Conservation (phyloP, 768 basidiomycete genomes). For the Hirschioporus abietinus region DNA sequence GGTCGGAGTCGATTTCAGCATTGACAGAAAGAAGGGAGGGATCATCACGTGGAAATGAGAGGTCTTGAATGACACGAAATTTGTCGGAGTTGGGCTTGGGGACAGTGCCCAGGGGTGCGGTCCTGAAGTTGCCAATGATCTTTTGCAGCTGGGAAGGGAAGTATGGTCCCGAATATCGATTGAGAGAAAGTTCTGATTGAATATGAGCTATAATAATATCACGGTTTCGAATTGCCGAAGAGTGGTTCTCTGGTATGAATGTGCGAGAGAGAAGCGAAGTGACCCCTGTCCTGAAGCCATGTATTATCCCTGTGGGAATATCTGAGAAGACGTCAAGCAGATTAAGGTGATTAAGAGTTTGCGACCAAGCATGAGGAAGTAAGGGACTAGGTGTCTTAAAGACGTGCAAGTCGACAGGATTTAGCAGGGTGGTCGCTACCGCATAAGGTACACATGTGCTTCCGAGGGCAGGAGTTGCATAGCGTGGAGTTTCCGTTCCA, state of each 20-base stretch:
- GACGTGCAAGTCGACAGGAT: too few relatives aligned
- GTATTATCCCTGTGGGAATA: too few relatives aligned
- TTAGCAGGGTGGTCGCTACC: too few relatives aligned
- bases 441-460: too few relatives aligned
- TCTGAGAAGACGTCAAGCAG: too few relatives aligned
- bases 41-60: conserved; percentile 19
- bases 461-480: too few relatives aligned
- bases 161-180: conserved; percentile 7
- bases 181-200: background rate
- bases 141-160: conserved; percentile 12
- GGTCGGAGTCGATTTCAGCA: conserved; percentile 14
- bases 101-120: conserved; percentile 35
- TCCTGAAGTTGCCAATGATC: conserved; percentile 35
- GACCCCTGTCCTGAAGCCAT: too few relatives aligned
- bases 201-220: background rate
- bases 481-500: too few relatives aligned
- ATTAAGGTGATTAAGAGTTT: too few relatives aligned
- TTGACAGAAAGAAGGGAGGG: conserved; percentile 18
- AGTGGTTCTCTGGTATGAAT: conserved; percentile 14
- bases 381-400: too few relatives aligned
- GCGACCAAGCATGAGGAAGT: too few relatives aligned
- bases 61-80: conserved; percentile 28
- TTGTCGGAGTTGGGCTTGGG: conserved; percentile 26
- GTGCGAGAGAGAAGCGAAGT: too few relatives aligned
- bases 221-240: conserved; percentile 7